Percentiles rank a stretch among this genome's conserved stretches.
phyloP scores from a whole-genome alignment of 495 filamentous ascomycete species.

The Lentithecium fluviatile region DNA sequence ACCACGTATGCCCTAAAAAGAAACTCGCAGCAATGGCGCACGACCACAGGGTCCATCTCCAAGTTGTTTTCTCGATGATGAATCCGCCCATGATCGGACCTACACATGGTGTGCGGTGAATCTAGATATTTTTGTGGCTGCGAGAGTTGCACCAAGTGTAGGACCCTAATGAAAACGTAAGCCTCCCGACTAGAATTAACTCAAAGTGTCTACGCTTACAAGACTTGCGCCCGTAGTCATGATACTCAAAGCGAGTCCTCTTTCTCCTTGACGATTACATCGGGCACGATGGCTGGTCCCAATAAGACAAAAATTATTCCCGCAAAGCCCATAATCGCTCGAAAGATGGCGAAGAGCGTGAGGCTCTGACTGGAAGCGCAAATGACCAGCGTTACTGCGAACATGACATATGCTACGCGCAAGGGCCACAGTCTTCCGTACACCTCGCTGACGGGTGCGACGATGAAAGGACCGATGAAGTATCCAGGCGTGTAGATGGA shows the following conservation, averaged over 20 bases:
- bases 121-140: no score
- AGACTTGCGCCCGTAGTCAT: background rate
- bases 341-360: background rate
- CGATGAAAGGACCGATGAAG: slow-evolving; percentile 1
- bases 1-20: background rate
- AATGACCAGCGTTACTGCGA: background rate
- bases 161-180: background rate
- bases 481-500: slow-evolving; percentile 4
- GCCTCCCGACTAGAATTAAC: no score
- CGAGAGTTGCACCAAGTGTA: background rate
- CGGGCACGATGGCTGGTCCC: background rate
- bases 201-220: background rate
- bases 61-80: background rate
- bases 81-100: background rate
- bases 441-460: background rate
- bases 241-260: background rate
- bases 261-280: background rate
- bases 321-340: background rate
- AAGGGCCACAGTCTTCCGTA: background rate
- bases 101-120: background rate
- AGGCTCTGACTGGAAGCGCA: background rate
- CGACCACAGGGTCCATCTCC: background rate
- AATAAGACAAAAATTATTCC: background rate
- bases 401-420: background rate
- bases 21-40: background rate